These are phyloP conservation scores for Jaltomata sinuosa DNA, from an alignment of 257 asterid species.

Conservation along the genomic window DNA sequence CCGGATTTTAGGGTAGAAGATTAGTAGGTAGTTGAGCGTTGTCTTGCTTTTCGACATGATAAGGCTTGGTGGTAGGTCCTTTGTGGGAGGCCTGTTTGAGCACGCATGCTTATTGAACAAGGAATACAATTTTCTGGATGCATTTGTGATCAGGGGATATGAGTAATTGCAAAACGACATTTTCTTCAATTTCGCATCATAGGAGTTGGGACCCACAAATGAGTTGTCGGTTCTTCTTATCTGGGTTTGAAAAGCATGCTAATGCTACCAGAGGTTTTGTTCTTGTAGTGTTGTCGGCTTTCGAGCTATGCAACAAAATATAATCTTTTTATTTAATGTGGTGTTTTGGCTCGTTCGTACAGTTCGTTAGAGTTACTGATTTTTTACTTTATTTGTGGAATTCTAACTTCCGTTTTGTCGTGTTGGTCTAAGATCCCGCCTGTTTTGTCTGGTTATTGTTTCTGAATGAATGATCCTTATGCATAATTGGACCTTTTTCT, in stretches of 20 bases:
- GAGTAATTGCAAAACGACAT: not conserved
- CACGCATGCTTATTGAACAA: not conserved
- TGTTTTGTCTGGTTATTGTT: not conserved
- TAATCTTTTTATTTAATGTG: not conserved
- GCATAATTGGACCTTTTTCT: not conserved
- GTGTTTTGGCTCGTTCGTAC: not conserved
- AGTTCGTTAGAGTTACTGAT: not conserved
- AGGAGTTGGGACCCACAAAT: not conserved
- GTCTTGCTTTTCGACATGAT: no score
- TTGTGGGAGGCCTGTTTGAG: not conserved
- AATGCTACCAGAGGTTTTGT: not conserved
- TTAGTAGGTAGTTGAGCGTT: no score
- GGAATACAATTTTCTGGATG: not conserved
- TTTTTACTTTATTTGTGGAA: not conserved
- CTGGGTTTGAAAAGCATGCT: not conserved
- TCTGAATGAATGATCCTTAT: not conserved
- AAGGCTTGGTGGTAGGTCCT: not conserved
- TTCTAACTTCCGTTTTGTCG: not conserved
- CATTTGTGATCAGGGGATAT: not conserved
- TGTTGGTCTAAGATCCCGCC: not conserved
- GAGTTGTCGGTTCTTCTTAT: not conserved
- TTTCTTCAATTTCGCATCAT: not conserved
- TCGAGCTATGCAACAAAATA: not conserved
- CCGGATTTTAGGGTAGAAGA: no score
- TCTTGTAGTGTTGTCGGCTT: not conserved